Percentiles rank a stretch among this genome's conserved stretches.
These are phyloP conservation scores for Stenogyne calaminthoides DNA, from an alignment of 305 asterid species.

Conservation along the genomic window DNA sequence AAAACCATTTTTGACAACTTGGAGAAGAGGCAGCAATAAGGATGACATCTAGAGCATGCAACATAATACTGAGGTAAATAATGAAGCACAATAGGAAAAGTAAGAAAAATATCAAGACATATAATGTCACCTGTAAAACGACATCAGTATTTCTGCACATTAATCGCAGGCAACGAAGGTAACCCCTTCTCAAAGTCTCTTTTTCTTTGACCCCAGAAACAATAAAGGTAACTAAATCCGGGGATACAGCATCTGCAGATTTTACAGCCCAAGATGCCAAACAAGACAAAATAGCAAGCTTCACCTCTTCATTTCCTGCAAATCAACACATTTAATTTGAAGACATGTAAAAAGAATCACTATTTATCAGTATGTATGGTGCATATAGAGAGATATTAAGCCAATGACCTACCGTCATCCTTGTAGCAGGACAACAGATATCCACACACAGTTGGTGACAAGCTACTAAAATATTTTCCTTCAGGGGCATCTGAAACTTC, in stretches of 20 bases:
- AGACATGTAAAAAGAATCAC: slow-evolving; percentile 4
- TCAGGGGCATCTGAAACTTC: slow-evolving; percentile 85
- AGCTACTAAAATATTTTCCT: slow-evolving; percentile 78
- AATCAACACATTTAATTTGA: slow-evolving; percentile 27
- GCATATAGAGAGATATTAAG: slow-evolving; percentile 28
- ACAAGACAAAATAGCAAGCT: slow-evolving; percentile 79
- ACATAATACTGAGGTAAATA: slow-evolving; percentile 25
- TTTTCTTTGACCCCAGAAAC: slow-evolving; percentile 90
- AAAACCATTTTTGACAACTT: slow-evolving; percentile 91
- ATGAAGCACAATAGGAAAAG: slow-evolving; percentile 2
- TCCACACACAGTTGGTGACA: slow-evolving; percentile 71
- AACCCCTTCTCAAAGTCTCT: slow-evolving; percentile 85
- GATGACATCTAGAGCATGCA: slow-evolving; percentile 64
- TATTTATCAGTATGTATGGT: slow-evolving; percentile 16
- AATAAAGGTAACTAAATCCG: slow-evolving; percentile 60
- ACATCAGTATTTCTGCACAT: slow-evolving; percentile 76
- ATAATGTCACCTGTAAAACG: slow-evolving; percentile 57
- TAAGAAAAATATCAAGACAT: slow-evolving; percentile 6
- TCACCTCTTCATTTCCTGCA: slow-evolving; percentile 98
- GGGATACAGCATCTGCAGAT: slow-evolving; percentile 68
- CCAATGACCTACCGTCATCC: slow-evolving; percentile 80
- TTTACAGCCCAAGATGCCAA: slow-evolving; percentile 84
- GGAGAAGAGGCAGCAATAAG: slow-evolving; percentile 79
- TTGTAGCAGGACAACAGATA: slow-evolving; percentile 77
- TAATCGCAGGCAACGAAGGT: slow-evolving; percentile 81